Percentiles rank a stretch among this genome's conserved stretches.
Conservation (phyloP, 2,329 filamentous ascomycete species). For the Fusarium sp. region DNA sequence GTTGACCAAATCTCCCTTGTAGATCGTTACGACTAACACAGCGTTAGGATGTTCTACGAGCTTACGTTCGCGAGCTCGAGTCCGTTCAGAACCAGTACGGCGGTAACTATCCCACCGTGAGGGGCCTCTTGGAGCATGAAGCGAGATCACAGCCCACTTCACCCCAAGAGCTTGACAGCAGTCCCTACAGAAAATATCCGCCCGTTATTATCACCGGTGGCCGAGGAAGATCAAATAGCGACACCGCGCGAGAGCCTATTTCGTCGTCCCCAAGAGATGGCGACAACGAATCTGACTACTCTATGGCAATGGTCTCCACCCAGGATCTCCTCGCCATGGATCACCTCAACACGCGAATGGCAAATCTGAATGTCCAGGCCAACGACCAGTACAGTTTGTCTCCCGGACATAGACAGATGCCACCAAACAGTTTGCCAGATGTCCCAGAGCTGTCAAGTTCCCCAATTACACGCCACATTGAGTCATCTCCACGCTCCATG, state of each 20-base stretch:
- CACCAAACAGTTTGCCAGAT: conserved; percentile 46
- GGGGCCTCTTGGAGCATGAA: conserved; percentile 64
- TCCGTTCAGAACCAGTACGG: conserved; percentile 58
- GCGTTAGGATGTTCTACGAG: conserved; percentile 66
- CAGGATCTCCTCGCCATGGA: conserved; percentile 64
- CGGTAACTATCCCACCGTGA: conserved; percentile 61
- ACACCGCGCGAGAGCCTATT: conserved; percentile 45
- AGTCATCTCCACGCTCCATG: conserved; percentile 55
- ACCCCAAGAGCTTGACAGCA: conserved; percentile 52
- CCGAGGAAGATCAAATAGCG: conserved; percentile 51
- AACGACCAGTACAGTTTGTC: conserved; percentile 53
- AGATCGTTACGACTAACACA: conserved; percentile 34
- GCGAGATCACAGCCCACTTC: conserved; percentile 48
- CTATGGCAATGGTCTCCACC: conserved; percentile 65
- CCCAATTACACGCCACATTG: conserved; percentile 47
- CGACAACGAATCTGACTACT: conserved; percentile 49
- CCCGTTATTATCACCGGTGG: conserved; percentile 54
- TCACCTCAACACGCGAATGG: conserved; percentile 55
- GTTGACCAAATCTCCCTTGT: conserved; percentile 2
- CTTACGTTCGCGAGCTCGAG: conserved; percentile 71
- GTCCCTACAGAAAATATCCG: conserved; percentile 56
- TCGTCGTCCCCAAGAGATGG: conserved; percentile 56
- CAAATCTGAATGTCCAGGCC: conserved; percentile 55
- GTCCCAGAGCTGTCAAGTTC: conserved; percentile 51
- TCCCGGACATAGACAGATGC: conserved; percentile 50